Base-by-base conservation (phyloP, 208 protist species). In the Trypanosoma cruzi region DNA sequence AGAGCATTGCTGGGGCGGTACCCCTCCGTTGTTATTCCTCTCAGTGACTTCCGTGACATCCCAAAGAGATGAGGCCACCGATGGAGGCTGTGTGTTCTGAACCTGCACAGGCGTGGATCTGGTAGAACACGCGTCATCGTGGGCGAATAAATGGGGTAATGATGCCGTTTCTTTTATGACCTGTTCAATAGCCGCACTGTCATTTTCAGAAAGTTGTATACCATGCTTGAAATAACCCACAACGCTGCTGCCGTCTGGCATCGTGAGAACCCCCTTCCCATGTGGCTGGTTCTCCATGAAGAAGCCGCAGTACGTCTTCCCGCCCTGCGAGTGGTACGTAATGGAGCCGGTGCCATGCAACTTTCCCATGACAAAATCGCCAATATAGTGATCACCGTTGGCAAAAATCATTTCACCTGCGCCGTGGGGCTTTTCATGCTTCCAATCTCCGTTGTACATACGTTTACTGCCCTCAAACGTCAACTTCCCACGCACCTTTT, bases 321-420 rank as follows among this genome's bases (percentile, higher is more conserved):
- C 82, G 1, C 31, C 71, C 40, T 46, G 49, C 3, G 55, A 46
- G 16, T 74, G 48, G 63, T 90, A 90, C 22, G 44, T 63, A 2
- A 86, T 70, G 20, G 61, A 63, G 5, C 84, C 85, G 13, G 75
- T 48, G 37, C 88, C 85, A 13, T 88, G 64, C 64, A 90, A 59
- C 76, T 78, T 63, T 24, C 84, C 85, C 2, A n/a, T 56, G 1
- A 59, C 55, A 54, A 86, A 91, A 37, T 76, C 64, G 20, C 83
- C 85, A 46, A 71, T 64, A 73, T 91, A 90, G 32, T 68, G 63
- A 64, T 94, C 81, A 13, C 82, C 85, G 57, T 88, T 90, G 1
- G 73, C 76, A 49, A 87, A 90, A 4, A 69, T 68, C 79, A 88
- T 86, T 28, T 46, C 54, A 16, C 85, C 88, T 4, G 37, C 40